Evolutionary conservation across 2,329 filamentous ascomycete species (phyloP).

Genomic region (Fusarium humuli): DNA sequence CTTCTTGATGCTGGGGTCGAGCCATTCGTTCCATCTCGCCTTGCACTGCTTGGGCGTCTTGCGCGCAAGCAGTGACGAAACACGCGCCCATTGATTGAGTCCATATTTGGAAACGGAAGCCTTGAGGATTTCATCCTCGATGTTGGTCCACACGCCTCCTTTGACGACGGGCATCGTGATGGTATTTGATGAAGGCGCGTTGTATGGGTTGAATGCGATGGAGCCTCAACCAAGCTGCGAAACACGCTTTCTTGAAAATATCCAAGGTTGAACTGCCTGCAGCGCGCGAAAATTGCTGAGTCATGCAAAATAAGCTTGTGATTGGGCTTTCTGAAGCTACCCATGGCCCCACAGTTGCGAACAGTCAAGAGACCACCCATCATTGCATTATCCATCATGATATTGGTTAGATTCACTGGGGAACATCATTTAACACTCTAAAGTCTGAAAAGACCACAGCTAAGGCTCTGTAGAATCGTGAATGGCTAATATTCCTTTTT

Average conservation of each 20-base stretch:
- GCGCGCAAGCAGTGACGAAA: constrained; percentile 94
- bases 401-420: neutral
- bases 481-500: neutral
- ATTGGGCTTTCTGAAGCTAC: constrained; percentile 24
- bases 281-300: constrained; percentile 40
- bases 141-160: constrained; percentile 80
- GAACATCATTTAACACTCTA: neutral
- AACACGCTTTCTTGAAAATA: constrained; percentile 50
- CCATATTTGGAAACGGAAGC: constrained; percentile 95
- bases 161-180: constrained; percentile 76
- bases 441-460: too few relatives aligned
- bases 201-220: constrained; percentile 35
- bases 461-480: too few relatives aligned
- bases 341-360: constrained; percentile 7
- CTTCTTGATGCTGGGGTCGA: constrained; percentile 97
- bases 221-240: constrained; percentile 33
- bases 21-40: constrained; percentile 97
- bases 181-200: constrained; percentile 35
- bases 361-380: neutral
- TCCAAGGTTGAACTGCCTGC: constrained; percentile 32
- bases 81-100: constrained; percentile 97
- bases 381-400: neutral
- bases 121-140: constrained; percentile 96
- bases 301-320: constrained; percentile 15
- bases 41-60: constrained; percentile 99